Evolutionary conservation across 306 rosid species (phyloP).

Genomic region (Vigna angularis): DNA sequence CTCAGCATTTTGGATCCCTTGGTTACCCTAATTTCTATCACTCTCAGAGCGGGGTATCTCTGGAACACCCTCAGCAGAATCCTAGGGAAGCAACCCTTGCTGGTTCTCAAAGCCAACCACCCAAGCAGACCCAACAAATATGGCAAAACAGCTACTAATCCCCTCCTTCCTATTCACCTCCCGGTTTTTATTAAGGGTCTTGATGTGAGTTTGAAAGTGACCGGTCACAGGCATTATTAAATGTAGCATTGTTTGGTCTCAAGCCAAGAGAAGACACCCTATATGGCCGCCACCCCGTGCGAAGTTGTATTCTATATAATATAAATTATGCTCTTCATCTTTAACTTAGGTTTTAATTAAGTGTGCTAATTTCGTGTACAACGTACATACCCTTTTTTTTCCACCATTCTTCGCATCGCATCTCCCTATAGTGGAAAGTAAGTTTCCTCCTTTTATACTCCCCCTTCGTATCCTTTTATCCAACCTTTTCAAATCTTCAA

Average conservation of each 20-base stretch:
- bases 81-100: slow-evolving; percentile 77
- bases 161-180: slow-evolving; percentile 43
- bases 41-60: slow-evolving; percentile 80
- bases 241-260: slow-evolving; percentile 73
- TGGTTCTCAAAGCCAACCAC: slow-evolving; percentile 79
- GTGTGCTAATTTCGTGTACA: slow-evolving; percentile 85
- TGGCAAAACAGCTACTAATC: slow-evolving; percentile 98
- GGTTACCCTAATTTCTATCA: slow-evolving; percentile 87
- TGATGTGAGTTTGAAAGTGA: slow-evolving; percentile 68
- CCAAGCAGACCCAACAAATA: slow-evolving; percentile 94
- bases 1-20: slow-evolving; percentile 77
- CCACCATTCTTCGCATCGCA: slow-evolving; percentile 22
- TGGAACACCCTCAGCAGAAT: slow-evolving; percentile 90
- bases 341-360: slow-evolving; percentile 69
- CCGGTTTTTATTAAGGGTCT: slow-evolving; percentile 72
- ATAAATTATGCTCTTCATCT: slow-evolving; percentile 60
- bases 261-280: slow-evolving; percentile 60
- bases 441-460: background rate
- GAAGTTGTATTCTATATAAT: slow-evolving; percentile 81
- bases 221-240: slow-evolving; percentile 58
- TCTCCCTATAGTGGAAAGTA: slow-evolving; percentile 46
- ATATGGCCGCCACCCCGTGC: slow-evolving; percentile 53
- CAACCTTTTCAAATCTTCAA: too few relatives aligned
- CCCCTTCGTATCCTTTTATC: too few relatives aligned
- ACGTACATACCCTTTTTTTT: slow-evolving; percentile 37